Evolutionary conservation across 2,329 filamentous ascomycete genomes (phyloP), one percentile per base, ranked within the genome.

Genomic region (Sporothrix brunneoviolacea): DNA sequence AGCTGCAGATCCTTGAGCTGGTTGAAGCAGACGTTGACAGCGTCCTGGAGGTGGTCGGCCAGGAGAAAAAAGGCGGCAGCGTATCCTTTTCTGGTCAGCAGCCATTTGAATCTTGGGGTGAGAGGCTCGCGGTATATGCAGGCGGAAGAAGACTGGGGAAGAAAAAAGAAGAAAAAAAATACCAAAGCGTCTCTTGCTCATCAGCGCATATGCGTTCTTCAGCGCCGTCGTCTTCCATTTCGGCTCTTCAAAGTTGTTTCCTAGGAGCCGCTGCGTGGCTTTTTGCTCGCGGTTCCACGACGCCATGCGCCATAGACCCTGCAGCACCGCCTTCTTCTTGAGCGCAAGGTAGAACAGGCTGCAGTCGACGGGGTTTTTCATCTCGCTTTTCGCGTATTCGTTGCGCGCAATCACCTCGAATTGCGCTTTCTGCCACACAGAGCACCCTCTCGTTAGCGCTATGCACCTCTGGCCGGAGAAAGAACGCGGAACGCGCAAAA

Each of bases 51-150:
- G 60, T 86, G 84, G 57, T 91, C 90, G 2, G 88, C 94, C 2
- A 98, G 75, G 6, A 98, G 74, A 71, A 98, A 98, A 69, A 97
- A 98, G 0, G 93, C 87, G 1, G 91, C 93, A 3, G 93, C 91
- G 62, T 98, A 98, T 68, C 88, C 89, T 89, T 27, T 19, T 22
- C 8, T 19, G 9, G 12, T 27, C 4, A 30, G 35, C 16, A 22
- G 16, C n/a, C n/a, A n/a, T n/a, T n/a, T n/a, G n/a, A n/a, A n/a
- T n/a, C n/a, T n/a, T n/a, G n/a, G n/a, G n/a, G n/a, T n/a, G n/a
- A n/a, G n/a, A n/a, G n/a, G n/a, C n/a, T n/a, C n/a, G n/a, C n/a
- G n/a, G 36, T 36, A 36, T 16, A 4, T 16, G 4, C 13, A 36
- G 6, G 24, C 16, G 13, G 13, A 24, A 12, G 1, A n/a, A 22